Base-by-base conservation (phyloP, 1,139 yeast species). In the Yamadazyma aaseri region DNA sequence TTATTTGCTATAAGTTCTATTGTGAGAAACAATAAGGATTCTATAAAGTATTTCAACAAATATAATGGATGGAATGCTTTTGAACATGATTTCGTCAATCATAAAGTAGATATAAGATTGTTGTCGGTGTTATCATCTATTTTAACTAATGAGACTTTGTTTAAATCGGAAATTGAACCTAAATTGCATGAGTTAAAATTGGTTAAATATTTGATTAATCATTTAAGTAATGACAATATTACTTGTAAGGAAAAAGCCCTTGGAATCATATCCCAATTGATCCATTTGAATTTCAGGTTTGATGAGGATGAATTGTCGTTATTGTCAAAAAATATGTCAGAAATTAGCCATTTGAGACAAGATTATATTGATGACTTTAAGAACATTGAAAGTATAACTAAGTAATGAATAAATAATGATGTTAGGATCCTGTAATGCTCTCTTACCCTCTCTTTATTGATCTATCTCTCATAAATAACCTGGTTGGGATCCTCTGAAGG, bases 1-100 rank as follows among this genome's bases (percentile, higher is more conserved):
- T 54, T 89, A 20, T 86, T 82, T 53, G 96, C 97, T 0, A 60
- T 92, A 17, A 76, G 95, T 3, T 79, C 83, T 30, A 65, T 80
- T 17, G 58, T 89, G n/a, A 76, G 96, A 50, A 90, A 92, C 60
- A 81, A 78, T 50, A 60, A 65, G 20, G 63, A 60, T 0, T 83
- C 80, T 1, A 80, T 78, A 44, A 56, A 62, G 6, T 54, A 62
- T 37, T 90, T 92, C 50, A 74, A 67, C 29, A 56, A 65, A 26
- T 49, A 60, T 7, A 57, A 73, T 18, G 97, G 97, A n/a, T 82
- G 95, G 84, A 60, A 65, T 2, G 42, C 63, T 12, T 37, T 34
- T 22, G 36, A 45, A 11, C 33, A 44, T 42, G 33, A 40, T 25
- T 34, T 36, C 30, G 37, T 46, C 29, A 56, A 60, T 28, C 45